Evolutionary conservation across 2,329 filamentous ascomycete species (phyloP), one percentile per base, ranked within the genome.

Genomic region (Lachnellula suecica): DNA sequence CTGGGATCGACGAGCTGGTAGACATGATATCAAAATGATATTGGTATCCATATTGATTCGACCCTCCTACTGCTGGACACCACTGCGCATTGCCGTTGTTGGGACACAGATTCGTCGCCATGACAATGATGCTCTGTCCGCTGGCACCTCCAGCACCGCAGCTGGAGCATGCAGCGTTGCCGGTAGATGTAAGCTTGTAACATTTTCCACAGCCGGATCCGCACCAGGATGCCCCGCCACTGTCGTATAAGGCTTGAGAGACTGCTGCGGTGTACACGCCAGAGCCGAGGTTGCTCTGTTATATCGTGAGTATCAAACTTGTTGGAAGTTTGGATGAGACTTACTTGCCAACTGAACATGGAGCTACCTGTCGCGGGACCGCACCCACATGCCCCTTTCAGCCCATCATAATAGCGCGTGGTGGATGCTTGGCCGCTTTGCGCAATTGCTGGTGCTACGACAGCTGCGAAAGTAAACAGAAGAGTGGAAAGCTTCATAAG

Each of bases 1-100:
- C 56, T 8, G 8, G 8, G 8, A 31, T 8, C 29, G 29, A 8
- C 8, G 29, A 31, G 25, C 54, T 64, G 54, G 63, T 27, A 17
- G 68, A 63, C 62, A 66, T 68, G 49, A 71, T 70, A 56, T 71
- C 69, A 48, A 71, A 71, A 56, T 70, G 68, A 48, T 70, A 70
- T 42, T 54, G 57, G 55, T 65, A 71, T 3, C 68, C 68, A 51
- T 70, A 70, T 3, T 65, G 25, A 46, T 71, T 71, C 4, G 53
- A 63, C 17, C 49, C 59, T n/a, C 63, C 66, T 7, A 61, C 54
- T n/a, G 48, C 45, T 3, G 68, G 64, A 52, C 70, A 71, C 70
- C 70, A 71, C 54, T 63, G 54, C 43, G 62, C 60, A 42, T 71
- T 71, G 13, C 70, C 66, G 37, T 59, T 61, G 52, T 68, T 60